These are phyloP conservation scores for Russula lepida DNA, from an alignment of 768 basidiomycete genomes.

Conservation along the genomic window DNA sequence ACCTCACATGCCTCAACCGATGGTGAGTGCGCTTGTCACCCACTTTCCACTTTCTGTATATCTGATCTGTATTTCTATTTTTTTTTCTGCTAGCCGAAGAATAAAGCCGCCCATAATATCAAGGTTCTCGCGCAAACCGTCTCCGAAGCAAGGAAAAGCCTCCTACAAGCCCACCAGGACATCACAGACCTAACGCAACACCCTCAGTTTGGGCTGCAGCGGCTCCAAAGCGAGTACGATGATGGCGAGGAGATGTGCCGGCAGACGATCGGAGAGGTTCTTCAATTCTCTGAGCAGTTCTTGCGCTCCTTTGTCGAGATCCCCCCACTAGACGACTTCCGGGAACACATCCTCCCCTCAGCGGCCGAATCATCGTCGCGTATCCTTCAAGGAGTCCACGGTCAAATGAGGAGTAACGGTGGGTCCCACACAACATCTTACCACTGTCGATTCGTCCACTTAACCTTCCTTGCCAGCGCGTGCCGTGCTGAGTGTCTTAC, in stretches of 20 bases:
- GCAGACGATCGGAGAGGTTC: neutral
- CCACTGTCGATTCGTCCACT: neutral
- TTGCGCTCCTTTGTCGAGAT: conserved; percentile 7
- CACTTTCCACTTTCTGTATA: neutral
- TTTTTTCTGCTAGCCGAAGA: neutral
- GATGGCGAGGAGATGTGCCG: neutral
- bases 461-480: neutral
- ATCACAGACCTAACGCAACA: neutral
- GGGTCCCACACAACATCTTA: neutral
- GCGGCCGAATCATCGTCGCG: neutral
- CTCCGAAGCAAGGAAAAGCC: neutral
- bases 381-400: neutral
- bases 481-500: neutral
- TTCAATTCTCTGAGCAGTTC: conserved; percentile 6
- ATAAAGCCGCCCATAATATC: conserved; percentile 7
- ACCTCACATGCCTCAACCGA: neutral
- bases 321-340: conserved; percentile 1
- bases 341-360: conserved; percentile 4
- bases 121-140: conserved; percentile 4
- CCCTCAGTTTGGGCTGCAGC: neutral
- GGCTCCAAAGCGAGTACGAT: conserved; percentile 10
- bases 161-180: neutral
- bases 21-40: neutral
- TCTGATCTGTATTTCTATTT: too few species aligned
- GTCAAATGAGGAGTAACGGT: neutral